Evolutionary conservation across 1,139 yeast genomes (phyloP).

Genomic region (Kazachstania sp.): DNA sequence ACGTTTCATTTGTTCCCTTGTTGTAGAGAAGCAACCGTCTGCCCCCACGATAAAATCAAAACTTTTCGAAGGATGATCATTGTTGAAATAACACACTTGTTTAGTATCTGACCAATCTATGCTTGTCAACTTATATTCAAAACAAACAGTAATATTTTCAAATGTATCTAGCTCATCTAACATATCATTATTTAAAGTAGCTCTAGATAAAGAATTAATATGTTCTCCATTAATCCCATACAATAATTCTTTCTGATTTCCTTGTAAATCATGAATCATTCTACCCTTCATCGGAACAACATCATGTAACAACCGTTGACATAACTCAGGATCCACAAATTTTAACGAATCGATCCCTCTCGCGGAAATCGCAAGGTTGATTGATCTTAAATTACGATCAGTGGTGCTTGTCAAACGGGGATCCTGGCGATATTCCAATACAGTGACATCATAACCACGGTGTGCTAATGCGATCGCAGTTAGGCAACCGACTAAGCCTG

Average conservation of each 20-base stretch:
- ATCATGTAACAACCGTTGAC: conserved; percentile 45
- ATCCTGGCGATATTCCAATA: conserved; percentile 55
- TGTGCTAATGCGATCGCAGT: conserved; percentile 71
- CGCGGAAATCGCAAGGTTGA: conserved; percentile 78
- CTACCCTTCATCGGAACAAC: conserved; percentile 83
- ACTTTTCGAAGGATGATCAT: conserved; percentile 9
- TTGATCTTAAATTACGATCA: conserved; percentile 49
- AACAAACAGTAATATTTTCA: conserved; percentile 36
- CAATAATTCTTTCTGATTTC: conserved; percentile 56
- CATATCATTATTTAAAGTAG: conserved; percentile 54
- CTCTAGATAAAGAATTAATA: conserved; percentile 79
- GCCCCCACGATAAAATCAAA: conserved; percentile 68
- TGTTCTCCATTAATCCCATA: conserved; percentile 82
- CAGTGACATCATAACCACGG: conserved; percentile 62
- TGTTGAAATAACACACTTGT: conserved; percentile 3
- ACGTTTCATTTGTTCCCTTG: conserved; percentile 62
- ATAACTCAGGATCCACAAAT: conserved; percentile 52
- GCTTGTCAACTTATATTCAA: conserved; percentile 49
- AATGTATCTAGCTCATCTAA: conserved; percentile 41
- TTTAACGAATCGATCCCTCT: conserved; percentile 70
- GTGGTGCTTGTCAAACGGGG: conserved; percentile 28
- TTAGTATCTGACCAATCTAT: conserved; percentile 27
- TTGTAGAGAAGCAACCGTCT: conserved; percentile 78
- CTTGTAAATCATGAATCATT: conserved; percentile 71
- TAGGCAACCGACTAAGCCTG: conserved; percentile 87